phyloP scores from a whole-genome alignment of 2,329 filamentous ascomycete genomes.

The Alternaria panax region DNA sequence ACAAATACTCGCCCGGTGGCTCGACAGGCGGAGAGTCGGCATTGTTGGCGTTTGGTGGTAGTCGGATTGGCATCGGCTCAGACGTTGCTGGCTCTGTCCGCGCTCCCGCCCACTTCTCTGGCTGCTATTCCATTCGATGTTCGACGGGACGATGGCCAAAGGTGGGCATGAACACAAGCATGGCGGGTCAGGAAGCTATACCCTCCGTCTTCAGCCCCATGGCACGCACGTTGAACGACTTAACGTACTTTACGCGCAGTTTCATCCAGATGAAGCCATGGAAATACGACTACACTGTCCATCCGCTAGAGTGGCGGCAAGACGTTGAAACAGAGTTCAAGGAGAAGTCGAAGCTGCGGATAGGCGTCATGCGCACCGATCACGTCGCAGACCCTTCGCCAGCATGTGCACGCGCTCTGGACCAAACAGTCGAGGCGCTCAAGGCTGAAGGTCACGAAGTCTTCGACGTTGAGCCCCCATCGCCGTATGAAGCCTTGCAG shows the following conservation, averaged over 20 bases:
- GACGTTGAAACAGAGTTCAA: constrained; percentile 66
- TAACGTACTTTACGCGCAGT: constrained; percentile 82
- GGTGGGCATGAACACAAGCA: constrained; percentile 80
- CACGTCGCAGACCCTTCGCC: constrained; percentile 86
- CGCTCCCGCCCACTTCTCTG: constrained; percentile 86
- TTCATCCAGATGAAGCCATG: constrained; percentile 84
- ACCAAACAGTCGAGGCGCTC: constrained; percentile 74
- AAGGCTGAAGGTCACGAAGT: constrained; percentile 77
- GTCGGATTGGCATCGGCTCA: constrained; percentile 86
- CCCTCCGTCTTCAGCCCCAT: constrained; percentile 91
- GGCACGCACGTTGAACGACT: constrained; percentile 82
- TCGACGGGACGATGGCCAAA: constrained; percentile 92
- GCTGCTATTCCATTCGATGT: constrained; percentile 86
- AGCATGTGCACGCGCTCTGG: constrained; percentile 79
- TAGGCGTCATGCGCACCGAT: constrained; percentile 81
- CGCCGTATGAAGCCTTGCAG: constrained; percentile 75
- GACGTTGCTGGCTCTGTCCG: constrained; percentile 91
- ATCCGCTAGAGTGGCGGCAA: constrained; percentile 80
- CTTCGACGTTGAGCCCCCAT: constrained; percentile 68
- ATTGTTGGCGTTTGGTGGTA: constrained; percentile 79
- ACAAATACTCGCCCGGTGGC: constrained; percentile 85
- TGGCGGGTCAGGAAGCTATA: constrained; percentile 91
- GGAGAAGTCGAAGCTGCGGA: constrained; percentile 68
- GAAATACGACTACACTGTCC: constrained; percentile 86
- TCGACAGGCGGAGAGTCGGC: constrained; percentile 87